Evolutionary conservation across 805 yeast genomes (phyloP).

Genomic region (Pichia nakasei): DNA sequence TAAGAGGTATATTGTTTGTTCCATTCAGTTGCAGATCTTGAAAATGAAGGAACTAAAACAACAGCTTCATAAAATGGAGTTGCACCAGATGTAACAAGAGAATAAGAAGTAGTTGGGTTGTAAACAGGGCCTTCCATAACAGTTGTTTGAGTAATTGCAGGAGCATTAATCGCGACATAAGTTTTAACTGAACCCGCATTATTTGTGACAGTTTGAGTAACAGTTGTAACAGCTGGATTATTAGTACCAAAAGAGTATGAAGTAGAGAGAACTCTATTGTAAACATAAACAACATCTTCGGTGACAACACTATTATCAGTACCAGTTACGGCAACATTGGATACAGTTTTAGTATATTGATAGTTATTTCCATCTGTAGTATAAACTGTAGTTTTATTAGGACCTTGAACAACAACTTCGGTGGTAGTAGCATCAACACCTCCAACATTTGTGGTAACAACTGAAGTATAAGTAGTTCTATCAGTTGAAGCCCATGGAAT

Average conservation of each 20-base stretch:
- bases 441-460: background rate
- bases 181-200: background rate
- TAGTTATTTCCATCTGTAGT: background rate
- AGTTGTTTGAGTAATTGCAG: background rate
- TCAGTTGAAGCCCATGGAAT: background rate
- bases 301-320: background rate
- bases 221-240: background rate
- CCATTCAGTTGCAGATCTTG: slow-evolving; percentile 1
- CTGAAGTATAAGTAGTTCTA: background rate
- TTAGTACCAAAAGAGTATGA: background rate
- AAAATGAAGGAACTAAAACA: background rate
- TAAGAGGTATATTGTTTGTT: background rate
- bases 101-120: background rate
- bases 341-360: background rate
- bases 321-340: background rate
- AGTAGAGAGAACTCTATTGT: background rate
- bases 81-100: background rate
- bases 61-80: background rate
- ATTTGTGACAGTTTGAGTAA: background rate
- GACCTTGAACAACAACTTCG: slow-evolving; percentile 3
- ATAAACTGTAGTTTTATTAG: background rate
- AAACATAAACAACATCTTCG: background rate
- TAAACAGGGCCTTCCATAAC: background rate
- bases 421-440: background rate
- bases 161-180: background rate